These are phyloP conservation scores for Trifolium repens DNA, from an alignment of 306 rosid genomes.

Conservation along the genomic window DNA sequence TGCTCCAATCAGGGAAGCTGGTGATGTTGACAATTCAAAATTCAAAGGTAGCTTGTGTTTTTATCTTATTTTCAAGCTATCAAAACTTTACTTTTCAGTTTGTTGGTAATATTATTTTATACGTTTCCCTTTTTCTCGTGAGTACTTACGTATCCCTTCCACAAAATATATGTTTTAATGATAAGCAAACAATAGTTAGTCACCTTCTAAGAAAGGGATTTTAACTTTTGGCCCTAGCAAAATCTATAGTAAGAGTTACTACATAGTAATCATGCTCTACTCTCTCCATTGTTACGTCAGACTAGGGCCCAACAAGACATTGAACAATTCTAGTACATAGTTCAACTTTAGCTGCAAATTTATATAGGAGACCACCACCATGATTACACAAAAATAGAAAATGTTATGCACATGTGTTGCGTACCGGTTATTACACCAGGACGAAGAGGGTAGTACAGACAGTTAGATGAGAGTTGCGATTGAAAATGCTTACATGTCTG, in stretches of 20 bases:
- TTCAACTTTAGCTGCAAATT: slow-evolving; percentile 9
- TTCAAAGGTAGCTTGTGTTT: slow-evolving; percentile 61
- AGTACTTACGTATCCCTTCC: slow-evolving; percentile 13
- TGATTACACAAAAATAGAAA: neutral
- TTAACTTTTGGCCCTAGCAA: neutral
- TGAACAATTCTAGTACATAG: slow-evolving; percentile 1
- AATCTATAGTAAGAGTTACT: neutral
- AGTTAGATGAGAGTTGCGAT: neutral
- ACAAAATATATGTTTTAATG: slow-evolving; percentile 8
- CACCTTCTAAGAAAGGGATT: slow-evolving; percentile 21
- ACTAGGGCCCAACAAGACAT: slow-evolving; percentile 17
- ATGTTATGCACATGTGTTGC: neutral
- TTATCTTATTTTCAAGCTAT: slow-evolving; percentile 21
- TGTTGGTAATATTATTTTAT: slow-evolving; percentile 30
- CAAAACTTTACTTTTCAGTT: slow-evolving; percentile 24
- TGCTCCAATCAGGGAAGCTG: slow-evolving; percentile 90
- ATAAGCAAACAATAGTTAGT: neutral
- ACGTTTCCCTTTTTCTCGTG: slow-evolving; percentile 34
- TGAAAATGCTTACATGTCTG: neutral
- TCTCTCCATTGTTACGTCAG: neutral
- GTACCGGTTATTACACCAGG: neutral
- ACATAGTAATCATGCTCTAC: slow-evolving; percentile 24
- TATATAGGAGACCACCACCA: neutral
- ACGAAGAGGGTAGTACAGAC: neutral
- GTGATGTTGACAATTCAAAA: slow-evolving; percentile 83